A percentile compares a stretch with the other conserved stretches of the same genome.
These are phyloP conservation scores for Suillus weaverae DNA, from an alignment of 768 basidiomycete species.

Conservation along the genomic window DNA sequence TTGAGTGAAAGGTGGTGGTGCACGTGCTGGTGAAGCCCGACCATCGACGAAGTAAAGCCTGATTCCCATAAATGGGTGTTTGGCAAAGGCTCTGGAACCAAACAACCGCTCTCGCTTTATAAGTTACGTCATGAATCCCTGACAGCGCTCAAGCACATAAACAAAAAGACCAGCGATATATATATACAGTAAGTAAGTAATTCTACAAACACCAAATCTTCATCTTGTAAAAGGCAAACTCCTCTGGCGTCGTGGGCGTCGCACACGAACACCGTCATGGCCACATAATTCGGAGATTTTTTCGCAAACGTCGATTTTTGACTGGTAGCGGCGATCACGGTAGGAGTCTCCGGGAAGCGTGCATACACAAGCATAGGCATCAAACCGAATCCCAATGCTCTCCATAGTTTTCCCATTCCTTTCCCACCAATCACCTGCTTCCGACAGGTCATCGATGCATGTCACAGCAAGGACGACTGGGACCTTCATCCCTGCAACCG, in stretches of 20 bases:
- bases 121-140: background rate
- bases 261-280: background rate
- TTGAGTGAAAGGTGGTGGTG: background rate
- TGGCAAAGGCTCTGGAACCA: slow-evolving; percentile 19
- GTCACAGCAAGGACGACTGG: slow-evolving; percentile 41
- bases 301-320: background rate
- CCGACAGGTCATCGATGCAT: slow-evolving; percentile 33
- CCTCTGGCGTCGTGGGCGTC: background rate
- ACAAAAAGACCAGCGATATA: background rate
- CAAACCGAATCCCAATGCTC: slow-evolving; percentile 22
- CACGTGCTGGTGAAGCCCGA: background rate
- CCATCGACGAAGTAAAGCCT: slow-evolving; percentile 6
- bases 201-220: background rate
- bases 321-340: slow-evolving; percentile 2
- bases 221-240: background rate
- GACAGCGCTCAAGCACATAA: background rate
- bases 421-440: slow-evolving; percentile 33
- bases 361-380: slow-evolving; percentile 29
- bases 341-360: background rate
- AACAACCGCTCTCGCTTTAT: slow-evolving; percentile 9
- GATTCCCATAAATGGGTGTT: slow-evolving; percentile 22
- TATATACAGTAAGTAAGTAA: background rate
- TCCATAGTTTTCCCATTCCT: slow-evolving; percentile 22
- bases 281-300: background rate
- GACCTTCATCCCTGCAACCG: slow-evolving; percentile 33